These are phyloP conservation scores for Austropuccinia psidii DNA, from an alignment of 1,284 basidiomycete species.

Conservation along the genomic window DNA sequence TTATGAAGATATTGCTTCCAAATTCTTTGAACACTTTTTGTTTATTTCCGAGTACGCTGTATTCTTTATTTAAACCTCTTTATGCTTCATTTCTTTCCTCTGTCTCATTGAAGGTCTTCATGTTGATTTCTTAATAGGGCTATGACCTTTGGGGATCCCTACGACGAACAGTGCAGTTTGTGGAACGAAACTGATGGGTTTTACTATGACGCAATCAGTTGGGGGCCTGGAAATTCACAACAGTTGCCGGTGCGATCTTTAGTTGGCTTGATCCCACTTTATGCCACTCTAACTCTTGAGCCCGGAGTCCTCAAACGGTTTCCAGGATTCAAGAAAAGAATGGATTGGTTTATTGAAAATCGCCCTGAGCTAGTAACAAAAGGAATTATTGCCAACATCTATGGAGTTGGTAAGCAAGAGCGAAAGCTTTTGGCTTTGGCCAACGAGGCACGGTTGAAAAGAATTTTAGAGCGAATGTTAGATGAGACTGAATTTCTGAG, in stretches of 20 bases:
- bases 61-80: background rate
- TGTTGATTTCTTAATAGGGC: conserved; percentile 51
- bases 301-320: conserved; percentile 78
- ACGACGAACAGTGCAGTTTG: conserved; percentile 64
- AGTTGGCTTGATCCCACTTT: conserved; percentile 90
- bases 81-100: background rate
- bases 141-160: conserved; percentile 79
- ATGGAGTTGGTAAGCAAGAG: conserved; percentile 71
- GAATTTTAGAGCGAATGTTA: conserved; percentile 90
- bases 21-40: conserved; percentile 95
- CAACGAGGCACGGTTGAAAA: conserved; percentile 76
- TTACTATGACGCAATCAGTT: conserved; percentile 95
- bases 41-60: conserved; percentile 69
- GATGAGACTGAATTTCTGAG: conserved; percentile 94
- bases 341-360: conserved; percentile 98
- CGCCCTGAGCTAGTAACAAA: conserved; percentile 73
- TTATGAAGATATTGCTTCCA: conserved; percentile 99
- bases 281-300: conserved; percentile 87
- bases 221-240: conserved; percentile 59
- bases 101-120: background rate
- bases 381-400: conserved; percentile 65
- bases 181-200: conserved; percentile 96
- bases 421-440: conserved; percentile 81
- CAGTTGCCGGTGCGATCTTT: conserved; percentile 86
- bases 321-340: conserved; percentile 93